Percentiles rank a stretch among this genome's conserved stretches.
Evolutionary conservation across 1,139 yeast species (phyloP).

Genomic region (Arxiozyma telluris): DNA sequence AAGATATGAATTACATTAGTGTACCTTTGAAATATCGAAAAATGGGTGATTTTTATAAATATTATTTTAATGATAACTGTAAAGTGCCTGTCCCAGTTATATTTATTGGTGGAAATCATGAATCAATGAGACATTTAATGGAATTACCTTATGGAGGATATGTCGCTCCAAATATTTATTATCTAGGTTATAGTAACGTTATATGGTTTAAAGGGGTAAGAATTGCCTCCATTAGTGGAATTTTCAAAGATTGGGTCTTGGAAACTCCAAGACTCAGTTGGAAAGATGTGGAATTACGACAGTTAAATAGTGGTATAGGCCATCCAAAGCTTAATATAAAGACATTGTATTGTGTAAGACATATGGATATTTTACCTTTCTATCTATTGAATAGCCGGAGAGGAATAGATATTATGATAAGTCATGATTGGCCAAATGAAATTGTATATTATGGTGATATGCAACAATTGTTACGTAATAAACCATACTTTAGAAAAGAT

Average conservation of each 20-base stretch:
- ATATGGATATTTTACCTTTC: constrained; percentile 52
- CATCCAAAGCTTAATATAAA: constrained; percentile 35
- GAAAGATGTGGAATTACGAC: constrained; percentile 30
- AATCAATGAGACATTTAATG: constrained; percentile 66
- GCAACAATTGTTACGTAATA: constrained; percentile 39
- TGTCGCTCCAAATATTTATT: constrained; percentile 89
- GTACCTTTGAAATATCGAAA: constrained; percentile 45
- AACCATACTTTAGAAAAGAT: constrained; percentile 64
- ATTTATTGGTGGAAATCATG: constrained; percentile 94
- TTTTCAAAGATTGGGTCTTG: constrained; percentile 49
- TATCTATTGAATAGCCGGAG: constrained; percentile 27
- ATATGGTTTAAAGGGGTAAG: constrained; percentile 65
- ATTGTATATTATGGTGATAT: constrained; percentile 59
- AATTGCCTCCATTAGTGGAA: constrained; percentile 81
- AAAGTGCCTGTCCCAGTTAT: constrained; percentile 72
- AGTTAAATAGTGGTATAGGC: constrained; percentile 26
- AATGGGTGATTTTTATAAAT: constrained; percentile 72
- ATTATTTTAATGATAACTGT: constrained; percentile 45
- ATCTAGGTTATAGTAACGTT: constrained; percentile 69
- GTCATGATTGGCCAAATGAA: constrained; percentile 95
- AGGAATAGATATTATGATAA: constrained; percentile 40
- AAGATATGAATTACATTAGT: constrained; percentile 61
- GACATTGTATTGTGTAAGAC: constrained; percentile 66
- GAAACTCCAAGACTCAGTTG: constrained; percentile 27
- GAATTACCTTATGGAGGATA: constrained; percentile 85